phyloP scores from a whole-genome alignment of 2,329 filamentous ascomycete species.

The Aspergillus melleus region DNA sequence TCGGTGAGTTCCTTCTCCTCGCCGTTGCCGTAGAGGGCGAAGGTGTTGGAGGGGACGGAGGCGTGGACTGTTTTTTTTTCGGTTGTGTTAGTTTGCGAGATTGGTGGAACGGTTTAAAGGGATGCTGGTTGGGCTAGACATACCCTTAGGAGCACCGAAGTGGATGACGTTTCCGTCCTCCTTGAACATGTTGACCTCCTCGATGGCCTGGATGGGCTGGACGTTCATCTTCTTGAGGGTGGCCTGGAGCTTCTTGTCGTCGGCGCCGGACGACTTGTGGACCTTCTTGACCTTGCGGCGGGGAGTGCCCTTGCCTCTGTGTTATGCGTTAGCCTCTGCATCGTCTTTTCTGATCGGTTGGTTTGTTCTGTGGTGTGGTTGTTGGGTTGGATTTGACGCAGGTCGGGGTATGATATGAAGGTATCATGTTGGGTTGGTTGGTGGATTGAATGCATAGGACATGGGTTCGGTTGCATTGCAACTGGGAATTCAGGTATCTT shows the following conservation, averaged over 20 bases:
- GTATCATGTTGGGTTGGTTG: neutral
- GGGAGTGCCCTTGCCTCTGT: constrained; percentile 94
- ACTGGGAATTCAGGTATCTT: neutral
- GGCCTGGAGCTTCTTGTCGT: constrained; percentile 99
- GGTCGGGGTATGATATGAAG: neutral
- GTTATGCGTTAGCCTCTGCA: neutral
- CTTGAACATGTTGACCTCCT: constrained; percentile 99
- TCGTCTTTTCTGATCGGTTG: neutral
- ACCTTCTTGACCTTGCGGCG: constrained; percentile 98
- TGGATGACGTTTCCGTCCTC: constrained; percentile 99
- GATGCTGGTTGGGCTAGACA: constrained; percentile 34
- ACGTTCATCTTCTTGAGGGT: constrained; percentile 99
- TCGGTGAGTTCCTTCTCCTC: constrained; percentile 99
- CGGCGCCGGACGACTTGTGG: constrained; percentile 85
- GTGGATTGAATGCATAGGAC: too few relatives aligned
- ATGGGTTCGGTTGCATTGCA: too few relatives aligned
- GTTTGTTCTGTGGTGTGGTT: neutral
- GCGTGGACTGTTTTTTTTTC: constrained; percentile 72
- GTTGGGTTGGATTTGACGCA: neutral
- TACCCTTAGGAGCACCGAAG: constrained; percentile 97
- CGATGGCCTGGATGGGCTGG: constrained; percentile 98
- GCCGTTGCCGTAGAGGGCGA: constrained; percentile 97
- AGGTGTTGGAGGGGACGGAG: constrained; percentile 96
- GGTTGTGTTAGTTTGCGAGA: neutral
- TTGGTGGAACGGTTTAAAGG: neutral